These are phyloP conservation scores for Mycena belliarum DNA, from an alignment of 768 basidiomycete genomes.

Conservation along the genomic window DNA sequence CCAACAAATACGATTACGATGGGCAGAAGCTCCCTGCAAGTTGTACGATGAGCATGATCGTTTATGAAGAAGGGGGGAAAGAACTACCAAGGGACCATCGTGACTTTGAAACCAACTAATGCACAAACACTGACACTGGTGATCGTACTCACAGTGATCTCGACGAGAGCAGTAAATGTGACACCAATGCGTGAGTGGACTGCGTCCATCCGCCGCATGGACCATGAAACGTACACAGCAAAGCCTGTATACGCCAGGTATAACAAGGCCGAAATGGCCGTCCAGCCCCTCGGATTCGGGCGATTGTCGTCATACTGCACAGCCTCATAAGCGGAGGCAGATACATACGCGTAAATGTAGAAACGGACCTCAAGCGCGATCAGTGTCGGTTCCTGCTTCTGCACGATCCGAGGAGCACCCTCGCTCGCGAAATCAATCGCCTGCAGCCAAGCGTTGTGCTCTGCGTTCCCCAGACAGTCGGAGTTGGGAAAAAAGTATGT, in stretches of 20 bases:
- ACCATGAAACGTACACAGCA: conserved; percentile 72
- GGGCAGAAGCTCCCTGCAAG: conserved; percentile 77
- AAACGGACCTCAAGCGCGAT: conserved; percentile 48
- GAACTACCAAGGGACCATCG: conserved; percentile 82
- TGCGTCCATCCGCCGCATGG: conserved; percentile 74
- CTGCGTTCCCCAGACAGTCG: conserved; percentile 62
- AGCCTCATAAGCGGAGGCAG: too few species aligned
- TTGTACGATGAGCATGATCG: conserved; percentile 5
- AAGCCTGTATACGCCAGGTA: conserved; percentile 79
- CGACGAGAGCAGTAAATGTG: conserved; percentile 90
- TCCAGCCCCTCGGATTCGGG: conserved; percentile 48
- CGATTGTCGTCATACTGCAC: conserved; percentile 54
- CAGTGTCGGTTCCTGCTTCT: conserved; percentile 39
- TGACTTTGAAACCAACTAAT: conserved; percentile 83
- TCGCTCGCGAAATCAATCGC: conserved; percentile 44
- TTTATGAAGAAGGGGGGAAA: neutral
- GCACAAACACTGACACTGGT: conserved; percentile 93
- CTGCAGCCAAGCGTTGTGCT: conserved; percentile 66
- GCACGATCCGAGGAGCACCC: conserved; percentile 32
- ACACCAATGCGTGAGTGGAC: conserved; percentile 92
- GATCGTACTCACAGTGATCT: conserved; percentile 89
- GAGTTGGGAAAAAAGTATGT: conserved; percentile 83
- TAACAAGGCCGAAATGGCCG: conserved; percentile 68
- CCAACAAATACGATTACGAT: conserved; percentile 95
- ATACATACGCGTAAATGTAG: conserved; percentile 7